Conservation (phyloP, 495 filamentous ascomycete species). For the Chlorociboria aeruginascens region DNA sequence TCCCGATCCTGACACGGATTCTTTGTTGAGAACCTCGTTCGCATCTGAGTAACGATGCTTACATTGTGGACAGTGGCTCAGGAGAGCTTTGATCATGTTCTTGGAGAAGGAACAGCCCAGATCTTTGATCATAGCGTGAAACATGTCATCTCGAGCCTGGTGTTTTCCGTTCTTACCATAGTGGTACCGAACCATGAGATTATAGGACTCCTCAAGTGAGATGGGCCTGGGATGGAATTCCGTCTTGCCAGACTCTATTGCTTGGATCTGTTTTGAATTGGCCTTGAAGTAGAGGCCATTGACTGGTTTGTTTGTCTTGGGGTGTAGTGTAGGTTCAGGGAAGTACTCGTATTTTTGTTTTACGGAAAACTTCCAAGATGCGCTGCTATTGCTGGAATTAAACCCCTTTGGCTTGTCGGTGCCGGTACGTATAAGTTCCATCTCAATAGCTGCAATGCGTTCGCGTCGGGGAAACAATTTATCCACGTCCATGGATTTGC, state of each 20-base stretch:
- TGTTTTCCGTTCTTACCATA: too few relatives aligned
- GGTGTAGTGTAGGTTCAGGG: background rate
- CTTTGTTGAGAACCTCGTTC: too few relatives aligned
- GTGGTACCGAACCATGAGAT: background rate
- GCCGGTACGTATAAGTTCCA: background rate
- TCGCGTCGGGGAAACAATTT: background rate
- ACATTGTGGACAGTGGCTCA: too few relatives aligned
- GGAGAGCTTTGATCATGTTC: too few relatives aligned
- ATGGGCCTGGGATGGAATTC: background rate
- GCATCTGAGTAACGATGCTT: too few relatives aligned
- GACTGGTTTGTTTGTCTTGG: background rate
- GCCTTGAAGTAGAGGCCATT: background rate
- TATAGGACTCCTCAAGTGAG: background rate
- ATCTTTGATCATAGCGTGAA: too few relatives aligned
- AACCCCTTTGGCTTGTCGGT: background rate
- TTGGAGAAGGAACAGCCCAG: too few relatives aligned
- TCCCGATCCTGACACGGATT: too few relatives aligned
- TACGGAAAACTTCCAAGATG: background rate
- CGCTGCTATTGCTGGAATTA: background rate
- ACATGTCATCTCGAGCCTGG: too few relatives aligned
- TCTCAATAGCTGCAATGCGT: background rate
- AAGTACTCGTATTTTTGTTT: background rate
- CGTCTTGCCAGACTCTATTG: background rate
- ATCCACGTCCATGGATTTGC: background rate
- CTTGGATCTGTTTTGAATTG: background rate